Evolutionary conservation across 805 yeast species (phyloP).

Genomic region (Candida easanensis): DNA sequence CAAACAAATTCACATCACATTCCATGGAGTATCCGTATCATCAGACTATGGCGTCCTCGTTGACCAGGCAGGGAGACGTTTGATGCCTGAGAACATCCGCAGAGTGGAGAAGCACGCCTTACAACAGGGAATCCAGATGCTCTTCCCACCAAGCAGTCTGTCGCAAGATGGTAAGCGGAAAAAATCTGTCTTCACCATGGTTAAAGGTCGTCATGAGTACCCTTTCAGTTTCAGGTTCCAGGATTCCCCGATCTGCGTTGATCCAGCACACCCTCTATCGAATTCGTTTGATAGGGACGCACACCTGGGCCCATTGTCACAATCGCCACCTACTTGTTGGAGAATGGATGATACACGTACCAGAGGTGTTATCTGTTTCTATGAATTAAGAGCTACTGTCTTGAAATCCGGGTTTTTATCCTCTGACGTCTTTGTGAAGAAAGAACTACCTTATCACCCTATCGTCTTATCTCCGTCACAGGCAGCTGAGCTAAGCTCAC

Average conservation of each 20-base stretch:
- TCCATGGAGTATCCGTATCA: conserved; percentile 3
- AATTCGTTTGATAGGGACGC: not conserved
- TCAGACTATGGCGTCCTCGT: not conserved
- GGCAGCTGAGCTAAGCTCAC: not conserved
- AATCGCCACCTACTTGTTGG: conserved; percentile 1
- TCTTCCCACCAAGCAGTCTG: conserved; percentile 1
- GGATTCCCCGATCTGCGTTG: conserved; percentile 1
- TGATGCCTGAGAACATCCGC: conserved; percentile 1
- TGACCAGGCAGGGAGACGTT: not conserved
- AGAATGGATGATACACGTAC: not conserved
- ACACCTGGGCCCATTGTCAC: not conserved
- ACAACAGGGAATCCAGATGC: not conserved
- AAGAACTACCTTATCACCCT: not conserved
- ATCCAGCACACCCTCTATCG: not conserved
- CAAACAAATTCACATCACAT: not conserved
- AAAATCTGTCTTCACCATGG: conserved; percentile 1
- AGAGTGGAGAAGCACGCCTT: conserved; percentile 3
- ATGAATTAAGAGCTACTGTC: conserved; percentile 1
- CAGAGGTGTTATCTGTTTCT: conserved; percentile 4
- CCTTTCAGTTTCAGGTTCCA: conserved; percentile 3
- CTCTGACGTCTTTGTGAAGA: conserved; percentile 1
- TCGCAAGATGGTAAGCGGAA: not conserved
- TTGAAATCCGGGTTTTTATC: conserved; percentile 1
- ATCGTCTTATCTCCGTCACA: not conserved
- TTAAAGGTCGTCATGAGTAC: conserved; percentile 3